phyloP scores from a whole-genome alignment of 108 stramenopile genomes.

The Nitzschia inconspicua region DNA sequence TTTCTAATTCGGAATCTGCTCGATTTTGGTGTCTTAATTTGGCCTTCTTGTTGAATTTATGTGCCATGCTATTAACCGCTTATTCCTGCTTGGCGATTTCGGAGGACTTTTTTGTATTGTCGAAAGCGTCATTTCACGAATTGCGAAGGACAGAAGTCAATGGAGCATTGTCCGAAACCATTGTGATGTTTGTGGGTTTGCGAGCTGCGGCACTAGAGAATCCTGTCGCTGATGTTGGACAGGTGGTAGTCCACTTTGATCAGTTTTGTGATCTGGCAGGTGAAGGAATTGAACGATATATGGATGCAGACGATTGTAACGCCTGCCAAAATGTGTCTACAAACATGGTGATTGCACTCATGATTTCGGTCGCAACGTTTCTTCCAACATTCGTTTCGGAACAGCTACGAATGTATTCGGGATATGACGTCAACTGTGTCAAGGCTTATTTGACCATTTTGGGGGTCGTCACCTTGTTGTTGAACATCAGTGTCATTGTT shows the following conservation, averaged over 20 bases:
- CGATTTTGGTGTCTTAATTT: constrained; percentile 19
- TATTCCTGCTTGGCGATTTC: constrained; percentile 26
- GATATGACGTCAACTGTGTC: constrained; percentile 43
- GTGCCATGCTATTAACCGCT: constrained; percentile 13
- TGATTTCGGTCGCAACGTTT: constrained; percentile 17
- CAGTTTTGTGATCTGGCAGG: constrained; percentile 22
- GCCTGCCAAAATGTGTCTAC: constrained; percentile 15
- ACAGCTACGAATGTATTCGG: constrained; percentile 30
- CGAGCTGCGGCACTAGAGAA: constrained; percentile 27
- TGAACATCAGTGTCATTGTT: constrained; percentile 23
- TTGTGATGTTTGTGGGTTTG: constrained; percentile 27
- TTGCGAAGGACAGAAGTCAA: background rate
- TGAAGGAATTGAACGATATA: constrained; percentile 21
- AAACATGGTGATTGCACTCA: constrained; percentile 23
- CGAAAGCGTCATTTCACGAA: constrained; percentile 15
- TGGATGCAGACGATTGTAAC: constrained; percentile 21
- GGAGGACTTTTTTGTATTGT: constrained; percentile 14
- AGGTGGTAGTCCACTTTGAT: constrained; percentile 32
- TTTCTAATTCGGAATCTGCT: constrained; percentile 1
- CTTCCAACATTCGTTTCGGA: constrained; percentile 29
- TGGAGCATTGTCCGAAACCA: constrained; percentile 1
- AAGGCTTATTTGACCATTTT: constrained; percentile 20
- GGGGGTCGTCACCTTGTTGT: constrained; percentile 17
- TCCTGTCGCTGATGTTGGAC: background rate
- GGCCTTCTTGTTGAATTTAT: constrained; percentile 24